Conservation (phyloP, 352 stramenopile genomes). For the Globisporangium splendens region DNA sequence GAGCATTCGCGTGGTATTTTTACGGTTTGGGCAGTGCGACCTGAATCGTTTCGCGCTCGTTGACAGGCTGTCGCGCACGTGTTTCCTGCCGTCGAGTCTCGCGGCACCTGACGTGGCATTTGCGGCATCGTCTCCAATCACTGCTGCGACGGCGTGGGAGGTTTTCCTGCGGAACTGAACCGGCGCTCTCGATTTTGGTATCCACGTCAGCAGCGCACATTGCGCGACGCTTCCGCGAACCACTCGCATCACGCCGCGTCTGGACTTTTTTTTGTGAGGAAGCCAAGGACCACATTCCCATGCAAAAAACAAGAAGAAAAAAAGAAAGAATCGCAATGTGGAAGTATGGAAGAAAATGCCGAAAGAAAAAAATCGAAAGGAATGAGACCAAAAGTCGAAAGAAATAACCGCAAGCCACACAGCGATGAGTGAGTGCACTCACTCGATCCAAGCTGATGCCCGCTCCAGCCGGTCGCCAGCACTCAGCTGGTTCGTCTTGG, state of each 20-base stretch:
- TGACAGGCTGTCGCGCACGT: conserved; percentile 54
- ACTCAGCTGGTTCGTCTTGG: neutral
- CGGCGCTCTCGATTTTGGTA: conserved; percentile 14
- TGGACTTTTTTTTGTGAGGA: neutral
- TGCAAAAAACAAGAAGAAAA: neutral
- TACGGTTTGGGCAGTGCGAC: conserved; percentile 36
- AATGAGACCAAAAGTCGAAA: neutral
- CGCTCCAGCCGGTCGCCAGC: too few species aligned
- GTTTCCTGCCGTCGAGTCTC: conserved; percentile 36
- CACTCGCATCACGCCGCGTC: neutral
- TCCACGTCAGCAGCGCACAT: conserved; percentile 23
- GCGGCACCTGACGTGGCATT: neutral
- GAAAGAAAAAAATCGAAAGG: conserved; percentile 1
- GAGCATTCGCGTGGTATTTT: conserved; percentile 56
- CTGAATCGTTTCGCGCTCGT: conserved; percentile 53
- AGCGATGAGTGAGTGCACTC: neutral
- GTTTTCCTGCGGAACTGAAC: conserved; percentile 20
- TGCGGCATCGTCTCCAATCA: neutral
- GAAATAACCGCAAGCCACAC: neutral
- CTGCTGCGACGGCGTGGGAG: conserved; percentile 14
- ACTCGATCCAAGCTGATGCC: neutral
- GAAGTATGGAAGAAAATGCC: conserved; percentile 7
- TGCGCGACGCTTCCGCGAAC: conserved; percentile 22
- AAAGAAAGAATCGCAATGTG: neutral
- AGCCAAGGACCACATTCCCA: neutral